Evolutionary conservation across 2,329 filamentous ascomycete genomes (phyloP), one percentile per base, ranked within the genome.

Genomic region (Xylogone sp.): DNA sequence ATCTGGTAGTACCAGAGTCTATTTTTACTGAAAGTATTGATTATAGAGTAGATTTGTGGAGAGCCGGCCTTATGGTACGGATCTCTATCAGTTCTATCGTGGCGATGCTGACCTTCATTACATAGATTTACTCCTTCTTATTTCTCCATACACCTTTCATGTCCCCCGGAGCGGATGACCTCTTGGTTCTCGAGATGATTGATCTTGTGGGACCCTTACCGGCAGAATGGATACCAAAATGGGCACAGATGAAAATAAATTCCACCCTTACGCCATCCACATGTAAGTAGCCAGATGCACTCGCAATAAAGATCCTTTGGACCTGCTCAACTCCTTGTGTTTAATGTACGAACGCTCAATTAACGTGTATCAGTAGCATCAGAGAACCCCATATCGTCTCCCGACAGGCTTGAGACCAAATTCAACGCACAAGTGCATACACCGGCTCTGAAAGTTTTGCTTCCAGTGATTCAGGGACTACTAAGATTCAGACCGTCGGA

Each of bases 11-110:
- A 13, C 62, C 62, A 2, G 62, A 65, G 54, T 55, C 58, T 20
- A 58, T 64, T 42, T 62, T 65, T 49, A 57, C 47, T 13, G 52
- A 46, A 49, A 24, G 46, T 2, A 56, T 61, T 58, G 57, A 65
- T 53, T 46, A 59, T 44, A 58, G 53, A 47, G 39, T 56, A 39
- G 61, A 65, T 47, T 50, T 64, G 19, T 65, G 62, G 61, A 50
- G 61, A 13, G 55, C 51, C 20, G 57, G 58, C 16, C 13, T 45
- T 44, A 51, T 48, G 29, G 57, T 59, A 56, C 10, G 52, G 9
- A 16, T n/a, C 20, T 9, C 20, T 22, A 3, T 13, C 10, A 22
- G 8, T 24, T 48, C 21, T 29, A 6, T 4, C 8, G 18, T 4
- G 7, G n/a, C 45, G 13, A 44, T 31, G 29, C 24, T 42, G 20